Evolutionary conservation across 768 basidiomycete genomes (phyloP).

Genomic region (Pulveroboletus sp.): DNA sequence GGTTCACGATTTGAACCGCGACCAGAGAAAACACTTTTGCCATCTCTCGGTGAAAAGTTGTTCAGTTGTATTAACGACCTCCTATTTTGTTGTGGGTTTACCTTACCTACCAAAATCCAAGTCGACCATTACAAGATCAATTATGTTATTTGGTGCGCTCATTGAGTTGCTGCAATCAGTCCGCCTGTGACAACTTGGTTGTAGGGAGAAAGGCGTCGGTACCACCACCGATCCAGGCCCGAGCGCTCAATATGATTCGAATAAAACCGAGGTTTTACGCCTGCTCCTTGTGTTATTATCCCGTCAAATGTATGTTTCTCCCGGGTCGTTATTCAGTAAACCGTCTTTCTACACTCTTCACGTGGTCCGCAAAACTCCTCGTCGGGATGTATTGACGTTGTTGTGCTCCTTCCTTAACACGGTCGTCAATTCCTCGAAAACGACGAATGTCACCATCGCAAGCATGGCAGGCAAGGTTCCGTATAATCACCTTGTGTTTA

Average conservation of each 20-base stretch:
- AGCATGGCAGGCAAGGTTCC: slow-evolving; percentile 75
- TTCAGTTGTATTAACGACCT: slow-evolving; percentile 80
- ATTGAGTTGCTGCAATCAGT: slow-evolving; percentile 1
- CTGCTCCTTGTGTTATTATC: slow-evolving; percentile 86
- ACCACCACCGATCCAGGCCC: slow-evolving; percentile 73
- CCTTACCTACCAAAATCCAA: slow-evolving; percentile 72
- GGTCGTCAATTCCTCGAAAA: slow-evolving; percentile 62
- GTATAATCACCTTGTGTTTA: slow-evolving; percentile 87
- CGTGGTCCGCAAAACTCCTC: slow-evolving; percentile 68
- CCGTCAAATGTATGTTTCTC: slow-evolving; percentile 81
- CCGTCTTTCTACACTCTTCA: slow-evolving; percentile 76
- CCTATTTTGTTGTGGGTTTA: slow-evolving; percentile 92
- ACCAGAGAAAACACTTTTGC: slow-evolving; percentile 46
- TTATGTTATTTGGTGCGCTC: slow-evolving; percentile 79
- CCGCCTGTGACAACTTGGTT: slow-evolving; percentile 3
- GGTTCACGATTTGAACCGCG: slow-evolving; percentile 25
- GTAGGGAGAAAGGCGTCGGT: slow-evolving; percentile 93
- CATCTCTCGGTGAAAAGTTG: slow-evolving; percentile 77
- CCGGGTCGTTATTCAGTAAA: slow-evolving; percentile 61
- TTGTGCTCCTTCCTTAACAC: slow-evolving; percentile 94
- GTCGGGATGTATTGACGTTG: slow-evolving; percentile 84
- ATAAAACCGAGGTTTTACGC: slow-evolving; percentile 86
- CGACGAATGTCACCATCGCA: slow-evolving; percentile 50
- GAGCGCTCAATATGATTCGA: slow-evolving; percentile 60
- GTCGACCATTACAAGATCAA: slow-evolving; percentile 79